These are phyloP conservation scores for Pestalotiopsis sp. DNA, from an alignment of 2,329 filamentous ascomycete genomes.

Conservation along the genomic window DNA sequence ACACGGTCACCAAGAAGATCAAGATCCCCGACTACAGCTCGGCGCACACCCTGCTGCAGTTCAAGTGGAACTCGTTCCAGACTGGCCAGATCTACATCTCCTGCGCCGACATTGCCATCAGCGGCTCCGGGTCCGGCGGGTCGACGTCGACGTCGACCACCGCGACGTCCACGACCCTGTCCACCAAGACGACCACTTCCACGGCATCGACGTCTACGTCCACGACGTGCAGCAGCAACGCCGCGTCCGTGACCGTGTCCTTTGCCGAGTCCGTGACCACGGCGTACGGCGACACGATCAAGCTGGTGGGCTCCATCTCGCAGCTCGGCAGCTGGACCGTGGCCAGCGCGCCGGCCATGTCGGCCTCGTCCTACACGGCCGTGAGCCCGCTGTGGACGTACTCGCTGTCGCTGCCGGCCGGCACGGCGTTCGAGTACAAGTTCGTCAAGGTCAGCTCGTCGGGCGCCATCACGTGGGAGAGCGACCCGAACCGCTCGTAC, in stretches of 20 bases:
- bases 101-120: conserved; percentile 54
- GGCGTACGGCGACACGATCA: conserved; percentile 48
- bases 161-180: conserved; percentile 33
- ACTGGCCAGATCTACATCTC: conserved; percentile 54
- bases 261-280: conserved; percentile 38
- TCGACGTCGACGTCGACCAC: neutral
- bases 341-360: conserved; percentile 40
- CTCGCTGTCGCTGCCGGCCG: conserved; percentile 44
- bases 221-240: conserved; percentile 31
- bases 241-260: conserved; percentile 34
- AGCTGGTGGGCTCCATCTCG: conserved; percentile 33
- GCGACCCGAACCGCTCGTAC: conserved; percentile 30
- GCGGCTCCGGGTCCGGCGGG: neutral
- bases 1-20: conserved; percentile 54
- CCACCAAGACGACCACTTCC: conserved; percentile 42
- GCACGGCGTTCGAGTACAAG: conserved; percentile 49
- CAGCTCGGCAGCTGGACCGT: conserved; percentile 49
- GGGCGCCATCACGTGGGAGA: conserved; percentile 50
- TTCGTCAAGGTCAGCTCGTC: conserved; percentile 46
- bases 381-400: conserved; percentile 48
- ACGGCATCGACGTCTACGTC: conserved; percentile 39
- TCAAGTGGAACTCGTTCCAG: conserved; percentile 58
- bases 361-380: conserved; percentile 52
- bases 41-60: conserved; percentile 51
- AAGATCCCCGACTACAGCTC: conserved; percentile 47